Conservation (phyloP, 2,329 filamentous ascomycete genomes). For the Xylariaceae sp. region DNA sequence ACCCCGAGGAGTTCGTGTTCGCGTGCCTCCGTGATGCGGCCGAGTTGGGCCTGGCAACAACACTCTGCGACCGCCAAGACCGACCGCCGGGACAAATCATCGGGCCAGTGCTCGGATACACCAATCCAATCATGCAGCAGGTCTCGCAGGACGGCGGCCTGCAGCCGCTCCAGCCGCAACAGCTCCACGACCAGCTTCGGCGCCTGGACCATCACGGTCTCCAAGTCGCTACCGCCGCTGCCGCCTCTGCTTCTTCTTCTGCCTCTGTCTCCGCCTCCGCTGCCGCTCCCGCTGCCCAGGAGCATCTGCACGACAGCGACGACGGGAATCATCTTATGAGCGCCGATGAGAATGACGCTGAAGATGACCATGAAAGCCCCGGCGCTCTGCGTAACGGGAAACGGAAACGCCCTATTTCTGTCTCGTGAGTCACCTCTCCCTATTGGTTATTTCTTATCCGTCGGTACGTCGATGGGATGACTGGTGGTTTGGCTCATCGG, state of each 20-base stretch:
- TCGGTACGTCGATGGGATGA: not conserved
- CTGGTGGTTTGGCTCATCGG: not conserved
- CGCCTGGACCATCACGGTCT: slow-evolving; percentile 22
- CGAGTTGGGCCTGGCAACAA: slow-evolving; percentile 18
- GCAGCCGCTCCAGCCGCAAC: slow-evolving; percentile 7
- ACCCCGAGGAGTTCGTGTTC: slow-evolving; percentile 37
- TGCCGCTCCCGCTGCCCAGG: slow-evolving; percentile 5
- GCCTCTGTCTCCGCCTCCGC: not conserved
- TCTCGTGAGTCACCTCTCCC: slow-evolving; percentile 44
- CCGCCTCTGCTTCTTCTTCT: not conserved
- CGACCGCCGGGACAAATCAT: not conserved
- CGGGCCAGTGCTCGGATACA: not conserved
- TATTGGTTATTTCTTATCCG: slow-evolving; percentile 1
- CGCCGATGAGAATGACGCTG: slow-evolving; percentile 38
- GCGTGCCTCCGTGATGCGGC: slow-evolving; percentile 30
- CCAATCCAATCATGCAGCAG: slow-evolving; percentile 22
- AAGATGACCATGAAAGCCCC: slow-evolving; percentile 32
- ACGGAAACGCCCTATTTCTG: slow-evolving; percentile 57
- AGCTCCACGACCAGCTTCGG: slow-evolving; percentile 1
- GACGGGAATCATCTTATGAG: slow-evolving; percentile 42
- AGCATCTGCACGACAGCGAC: slow-evolving; percentile 42
- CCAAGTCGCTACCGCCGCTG: slow-evolving; percentile 18
- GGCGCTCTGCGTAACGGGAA: slow-evolving; percentile 47
- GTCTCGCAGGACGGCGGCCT: slow-evolving; percentile 23
- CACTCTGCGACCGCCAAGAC: slow-evolving; percentile 6